Percentiles rank a stretch among this genome's conserved stretches.
Conservation (phyloP, 1,284 basidiomycete genomes). For the Athelia psychrophila region DNA sequence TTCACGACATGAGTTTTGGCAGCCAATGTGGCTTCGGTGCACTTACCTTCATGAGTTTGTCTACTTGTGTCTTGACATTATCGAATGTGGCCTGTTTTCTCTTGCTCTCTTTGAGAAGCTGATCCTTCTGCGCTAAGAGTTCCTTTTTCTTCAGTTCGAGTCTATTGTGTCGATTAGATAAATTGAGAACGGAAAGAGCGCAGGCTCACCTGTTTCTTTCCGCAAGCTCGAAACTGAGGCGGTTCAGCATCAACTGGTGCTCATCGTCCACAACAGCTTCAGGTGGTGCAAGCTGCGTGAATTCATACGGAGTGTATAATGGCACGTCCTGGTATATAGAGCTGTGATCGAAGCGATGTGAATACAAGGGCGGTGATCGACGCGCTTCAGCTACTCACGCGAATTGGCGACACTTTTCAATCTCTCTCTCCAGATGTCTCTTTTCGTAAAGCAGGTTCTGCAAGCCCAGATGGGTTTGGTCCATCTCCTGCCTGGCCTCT, state of each 20-base stretch:
- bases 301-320: constrained; percentile 64
- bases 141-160: constrained; percentile 67
- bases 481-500: constrained; percentile 75
- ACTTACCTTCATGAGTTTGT: constrained; percentile 66
- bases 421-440: constrained; percentile 79
- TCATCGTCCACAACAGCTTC: constrained; percentile 63
- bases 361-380: constrained; percentile 1
- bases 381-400: constrained; percentile 51
- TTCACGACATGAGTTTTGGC: constrained; percentile 8
- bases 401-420: constrained; percentile 84
- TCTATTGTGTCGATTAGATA: constrained; percentile 33
- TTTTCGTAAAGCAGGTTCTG: constrained; percentile 84
- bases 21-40: constrained; percentile 10
- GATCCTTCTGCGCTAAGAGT: constrained; percentile 63
- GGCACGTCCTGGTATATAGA: constrained; percentile 82
- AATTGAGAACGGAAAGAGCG: constrained; percentile 12
- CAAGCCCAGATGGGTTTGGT: constrained; percentile 76
- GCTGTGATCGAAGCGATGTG: constrained; percentile 29
- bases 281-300: constrained; percentile 59
- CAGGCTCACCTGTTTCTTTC: constrained; percentile 71
- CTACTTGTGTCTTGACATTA: constrained; percentile 69
- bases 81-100: constrained; percentile 64
- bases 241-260: constrained; percentile 79
- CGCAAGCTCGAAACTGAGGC: constrained; percentile 75
- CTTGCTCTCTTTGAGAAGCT: constrained; percentile 71